Percentiles rank a stretch among this genome's conserved stretches.
Conservation (phyloP, 495 filamentous ascomycete species). For the Tuber melanosporum region DNA sequence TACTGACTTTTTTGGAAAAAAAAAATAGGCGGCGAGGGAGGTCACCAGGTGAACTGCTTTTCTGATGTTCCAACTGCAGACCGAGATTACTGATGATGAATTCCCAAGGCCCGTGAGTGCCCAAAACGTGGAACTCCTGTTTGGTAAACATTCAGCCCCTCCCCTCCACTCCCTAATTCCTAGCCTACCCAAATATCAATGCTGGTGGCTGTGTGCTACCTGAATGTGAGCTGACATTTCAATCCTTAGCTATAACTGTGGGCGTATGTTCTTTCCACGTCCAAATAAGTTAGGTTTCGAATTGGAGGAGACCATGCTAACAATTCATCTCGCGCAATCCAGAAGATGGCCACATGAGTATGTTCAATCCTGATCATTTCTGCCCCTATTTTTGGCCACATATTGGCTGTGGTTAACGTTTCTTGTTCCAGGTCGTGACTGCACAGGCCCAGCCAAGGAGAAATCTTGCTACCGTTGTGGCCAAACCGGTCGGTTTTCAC, state of each 20-base stretch:
- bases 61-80: constrained; percentile 12
- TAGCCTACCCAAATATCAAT: constrained; percentile 1
- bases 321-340: constrained; percentile 22
- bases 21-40: constrained; percentile 61
- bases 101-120: constrained; percentile 75
- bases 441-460: constrained; percentile 80
- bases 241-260: constrained; percentile 64
- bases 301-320: constrained; percentile 40
- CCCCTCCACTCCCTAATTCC: constrained; percentile 2
- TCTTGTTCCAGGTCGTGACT: constrained; percentile 66
- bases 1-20: constrained; percentile 25
- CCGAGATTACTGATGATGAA: constrained; percentile 39
- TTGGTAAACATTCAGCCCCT: constrained; percentile 54
- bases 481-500: constrained; percentile 44
- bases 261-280: constrained; percentile 50
- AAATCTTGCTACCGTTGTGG: constrained; percentile 96
- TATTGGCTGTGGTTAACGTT: neutral
- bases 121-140: constrained; percentile 87
- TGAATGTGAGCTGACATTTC: constrained; percentile 39
- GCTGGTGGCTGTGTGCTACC: neutral
- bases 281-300: constrained; percentile 44
- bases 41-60: constrained; percentile 57
- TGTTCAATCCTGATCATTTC: constrained; percentile 40
- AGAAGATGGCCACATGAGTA: constrained; percentile 86
- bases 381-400: constrained; percentile 13